A percentile compares a stretch with the other conserved stretches of the same genome.
Conservation (phyloP, 2,329 filamentous ascomycete species). For the Fusarium drepaniforme region DNA sequence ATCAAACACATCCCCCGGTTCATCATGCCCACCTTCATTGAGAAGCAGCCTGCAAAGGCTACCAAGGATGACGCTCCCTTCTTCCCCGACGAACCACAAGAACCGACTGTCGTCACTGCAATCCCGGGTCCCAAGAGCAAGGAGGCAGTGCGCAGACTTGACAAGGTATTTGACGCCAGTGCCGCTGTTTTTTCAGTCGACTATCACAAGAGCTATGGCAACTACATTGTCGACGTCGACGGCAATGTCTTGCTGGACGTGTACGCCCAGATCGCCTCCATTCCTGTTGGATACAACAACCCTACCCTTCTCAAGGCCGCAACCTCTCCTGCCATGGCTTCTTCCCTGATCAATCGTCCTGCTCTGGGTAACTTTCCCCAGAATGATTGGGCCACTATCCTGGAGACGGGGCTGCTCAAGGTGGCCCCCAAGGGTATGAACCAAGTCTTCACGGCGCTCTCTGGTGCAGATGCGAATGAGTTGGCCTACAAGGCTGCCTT, state of each 20-base stretch:
- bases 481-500: conserved; percentile 94
- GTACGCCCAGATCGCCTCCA: conserved; percentile 91
- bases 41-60: not conserved
- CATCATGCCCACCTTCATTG: not conserved
- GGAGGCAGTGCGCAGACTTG: not conserved
- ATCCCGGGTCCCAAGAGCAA: not conserved
- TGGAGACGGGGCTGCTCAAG: not conserved
- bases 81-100: not conserved
- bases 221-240: conserved; percentile 19
- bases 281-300: conserved; percentile 93
- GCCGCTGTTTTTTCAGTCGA: not conserved
- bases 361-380: not conserved
- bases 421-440: conserved; percentile 66
- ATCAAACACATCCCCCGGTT: not conserved
- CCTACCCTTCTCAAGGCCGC: conserved; percentile 76
- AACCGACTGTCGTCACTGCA: not conserved
- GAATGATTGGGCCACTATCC: not conserved
- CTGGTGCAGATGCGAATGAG: conserved; percentile 93
- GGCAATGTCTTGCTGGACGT: conserved; percentile 22
- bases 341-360: not conserved
- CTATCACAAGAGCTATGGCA: conserved; percentile 14
- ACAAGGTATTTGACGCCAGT: not conserved
- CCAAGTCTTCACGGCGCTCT: conserved; percentile 92
- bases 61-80: not conserved
- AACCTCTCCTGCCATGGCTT: conserved; percentile 75